phyloP scores from a whole-genome alignment of 1,284 basidiomycete species.

The Tylopilus orsonianus region DNA sequence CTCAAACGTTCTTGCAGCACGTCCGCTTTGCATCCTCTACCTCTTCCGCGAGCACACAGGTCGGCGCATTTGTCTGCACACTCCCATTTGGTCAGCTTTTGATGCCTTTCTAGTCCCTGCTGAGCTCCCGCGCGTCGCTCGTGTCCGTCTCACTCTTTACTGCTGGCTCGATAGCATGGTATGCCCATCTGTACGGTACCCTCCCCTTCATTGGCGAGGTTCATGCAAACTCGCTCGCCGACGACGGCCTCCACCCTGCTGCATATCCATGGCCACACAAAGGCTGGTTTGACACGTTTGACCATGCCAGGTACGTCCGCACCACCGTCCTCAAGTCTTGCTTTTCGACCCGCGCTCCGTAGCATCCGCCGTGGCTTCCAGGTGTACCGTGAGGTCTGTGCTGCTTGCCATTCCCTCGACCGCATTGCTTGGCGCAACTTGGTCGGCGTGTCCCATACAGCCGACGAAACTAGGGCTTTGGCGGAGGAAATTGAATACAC shows the following conservation, averaged over 20 bases:
- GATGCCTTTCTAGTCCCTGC: slow-evolving; percentile 41
- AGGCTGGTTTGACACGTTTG: slow-evolving; percentile 88
- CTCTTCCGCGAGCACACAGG: slow-evolving; percentile 59
- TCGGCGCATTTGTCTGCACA: slow-evolving; percentile 32
- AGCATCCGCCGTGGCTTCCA: slow-evolving; percentile 98
- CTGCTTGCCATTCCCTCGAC: slow-evolving; percentile 98
- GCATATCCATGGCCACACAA: slow-evolving; percentile 91
- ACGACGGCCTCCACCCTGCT: slow-evolving; percentile 93
- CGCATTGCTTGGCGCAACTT: slow-evolving; percentile 99
- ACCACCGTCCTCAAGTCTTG: slow-evolving; percentile 5
- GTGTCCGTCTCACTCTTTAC: slow-evolving; percentile 78
- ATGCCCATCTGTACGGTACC: slow-evolving; percentile 90
- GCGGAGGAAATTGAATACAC: slow-evolving; percentile 97
- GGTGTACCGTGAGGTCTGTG: slow-evolving; percentile 99
- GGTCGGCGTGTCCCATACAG: slow-evolving; percentile 97
- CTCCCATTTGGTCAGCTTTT: not conserved
- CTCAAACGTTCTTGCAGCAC: slow-evolving; percentile 37
- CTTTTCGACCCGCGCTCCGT: slow-evolving; percentile 9
- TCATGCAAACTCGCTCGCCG: slow-evolving; percentile 86
- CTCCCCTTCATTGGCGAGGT: slow-evolving; percentile 86
- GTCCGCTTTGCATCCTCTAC: slow-evolving; percentile 69
- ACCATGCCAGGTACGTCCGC: slow-evolving; percentile 80
- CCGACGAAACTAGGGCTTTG: slow-evolving; percentile 88
- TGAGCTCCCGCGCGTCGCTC: slow-evolving; percentile 78
- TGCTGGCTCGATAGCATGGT: slow-evolving; percentile 92